A percentile compares a stretch with the other conserved stretches of the same genome.
These are phyloP conservation scores for Thyridium curvatum DNA, from an alignment of 2,329 filamentous ascomycete genomes.

Conservation along the genomic window DNA sequence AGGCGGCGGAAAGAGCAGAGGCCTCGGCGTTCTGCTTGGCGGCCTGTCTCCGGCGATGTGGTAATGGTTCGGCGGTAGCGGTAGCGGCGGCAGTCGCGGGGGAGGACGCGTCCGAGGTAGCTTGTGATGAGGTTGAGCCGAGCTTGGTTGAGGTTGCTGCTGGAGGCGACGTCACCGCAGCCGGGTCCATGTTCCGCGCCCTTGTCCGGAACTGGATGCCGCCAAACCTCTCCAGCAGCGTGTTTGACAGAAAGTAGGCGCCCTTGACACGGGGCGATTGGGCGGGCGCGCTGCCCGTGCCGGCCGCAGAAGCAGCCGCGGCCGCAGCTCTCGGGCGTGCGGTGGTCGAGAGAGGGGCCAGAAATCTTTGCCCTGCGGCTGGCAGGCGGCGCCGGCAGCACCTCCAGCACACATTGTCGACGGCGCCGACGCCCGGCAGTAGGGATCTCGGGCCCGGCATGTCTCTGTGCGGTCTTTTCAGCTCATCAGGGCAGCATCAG, in stretches of 20 bases:
- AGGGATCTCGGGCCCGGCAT: constrained; percentile 2
- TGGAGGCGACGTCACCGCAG: constrained; percentile 2
- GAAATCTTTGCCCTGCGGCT: constrained; percentile 2
- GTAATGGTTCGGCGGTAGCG: constrained; percentile 3
- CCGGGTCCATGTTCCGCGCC: constrained; percentile 1
- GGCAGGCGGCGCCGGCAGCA: constrained; percentile 14
- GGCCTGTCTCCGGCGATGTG: constrained; percentile 14
- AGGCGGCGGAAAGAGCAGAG: constrained; percentile 2
- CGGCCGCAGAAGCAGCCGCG: constrained; percentile 3
- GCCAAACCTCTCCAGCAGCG: constrained; percentile 13
- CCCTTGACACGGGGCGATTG: constrained; percentile 13
- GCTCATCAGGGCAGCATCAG: constrained; percentile 2
- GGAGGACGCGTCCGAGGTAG: constrained; percentile 2
- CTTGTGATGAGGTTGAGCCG: constrained; percentile 3
- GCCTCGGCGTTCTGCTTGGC: background rate
- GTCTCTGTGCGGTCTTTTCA: constrained; percentile 2
- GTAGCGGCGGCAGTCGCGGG: background rate
- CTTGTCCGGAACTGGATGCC: constrained; percentile 1
- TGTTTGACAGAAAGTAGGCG: constrained; percentile 21
- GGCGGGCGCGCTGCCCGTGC: constrained; percentile 3
- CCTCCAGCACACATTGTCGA: constrained; percentile 17
- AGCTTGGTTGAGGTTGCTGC: constrained; percentile 3
- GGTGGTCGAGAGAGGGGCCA: constrained; percentile 11
- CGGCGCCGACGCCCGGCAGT: constrained; percentile 6
- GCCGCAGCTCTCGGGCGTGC: constrained; percentile 11